Conservation (phyloP, 2,329 filamentous ascomycete genomes). For the Fusarium annulatum region DNA sequence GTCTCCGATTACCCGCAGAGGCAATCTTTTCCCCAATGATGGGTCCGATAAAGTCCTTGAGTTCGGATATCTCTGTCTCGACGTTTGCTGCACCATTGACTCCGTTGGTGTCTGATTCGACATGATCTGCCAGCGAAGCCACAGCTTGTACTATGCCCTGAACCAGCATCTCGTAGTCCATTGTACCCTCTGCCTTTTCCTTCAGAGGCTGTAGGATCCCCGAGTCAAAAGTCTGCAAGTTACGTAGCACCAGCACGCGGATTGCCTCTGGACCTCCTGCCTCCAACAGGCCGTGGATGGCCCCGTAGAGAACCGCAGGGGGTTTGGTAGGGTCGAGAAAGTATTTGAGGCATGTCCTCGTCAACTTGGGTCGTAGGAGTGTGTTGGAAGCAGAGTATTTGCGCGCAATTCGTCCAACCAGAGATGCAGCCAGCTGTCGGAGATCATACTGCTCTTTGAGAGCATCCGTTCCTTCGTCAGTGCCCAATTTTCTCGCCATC, state of each 20-base stretch:
- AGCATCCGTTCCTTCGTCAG: constrained; percentile 62
- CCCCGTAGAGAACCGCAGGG: constrained; percentile 87
- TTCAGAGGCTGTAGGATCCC: constrained; percentile 65
- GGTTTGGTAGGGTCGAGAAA: constrained; percentile 90
- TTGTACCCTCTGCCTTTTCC: constrained; percentile 60
- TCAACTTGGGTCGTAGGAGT: constrained; percentile 86
- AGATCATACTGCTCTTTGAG: constrained; percentile 78
- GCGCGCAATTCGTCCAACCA: constrained; percentile 81
- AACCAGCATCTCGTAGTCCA: constrained; percentile 67
- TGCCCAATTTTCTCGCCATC: constrained; percentile 79
- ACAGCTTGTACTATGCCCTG: constrained; percentile 67
- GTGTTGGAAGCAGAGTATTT: constrained; percentile 86
- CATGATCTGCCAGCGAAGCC: constrained; percentile 54
- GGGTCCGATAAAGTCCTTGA: constrained; percentile 66
- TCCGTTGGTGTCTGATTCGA: constrained; percentile 52
- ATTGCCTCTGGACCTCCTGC: constrained; percentile 76
- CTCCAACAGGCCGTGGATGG: constrained; percentile 80
- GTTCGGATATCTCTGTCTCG: constrained; percentile 56
- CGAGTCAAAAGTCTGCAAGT: constrained; percentile 65
- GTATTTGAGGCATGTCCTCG: constrained; percentile 91
- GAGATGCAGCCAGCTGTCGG: constrained; percentile 83
- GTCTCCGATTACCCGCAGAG: constrained; percentile 56
- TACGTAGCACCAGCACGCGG: constrained; percentile 66
- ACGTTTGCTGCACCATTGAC: constrained; percentile 51
- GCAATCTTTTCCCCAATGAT: constrained; percentile 63